Percentiles rank a stretch among this genome's conserved stretches.
phyloP scores from a whole-genome alignment of 2,329 filamentous ascomycete genomes.

The Arachnomyces sp. region DNA sequence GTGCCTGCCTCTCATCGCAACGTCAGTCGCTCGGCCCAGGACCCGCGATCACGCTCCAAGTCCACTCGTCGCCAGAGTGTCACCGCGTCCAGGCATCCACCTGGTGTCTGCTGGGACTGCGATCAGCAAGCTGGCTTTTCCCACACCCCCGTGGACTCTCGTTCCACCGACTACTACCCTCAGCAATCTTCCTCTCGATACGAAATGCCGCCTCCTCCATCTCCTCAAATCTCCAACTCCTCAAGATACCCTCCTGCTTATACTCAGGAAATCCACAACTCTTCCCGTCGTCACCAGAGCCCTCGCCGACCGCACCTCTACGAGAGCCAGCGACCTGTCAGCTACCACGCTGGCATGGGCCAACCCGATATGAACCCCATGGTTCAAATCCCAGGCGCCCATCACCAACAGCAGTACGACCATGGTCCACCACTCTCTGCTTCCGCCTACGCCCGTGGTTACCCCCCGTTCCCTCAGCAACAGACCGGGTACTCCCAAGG shows the following conservation, averaged over 20 bases:
- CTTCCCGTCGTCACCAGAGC: slow-evolving; percentile 21
- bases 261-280: slow-evolving; percentile 25
- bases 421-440: slow-evolving; percentile 30
- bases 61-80: slow-evolving; percentile 13
- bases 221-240: slow-evolving; percentile 17
- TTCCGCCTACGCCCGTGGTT: slow-evolving; percentile 29
- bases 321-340: slow-evolving; percentile 26
- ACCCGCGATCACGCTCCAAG: slow-evolving; percentile 25
- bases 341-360: slow-evolving; percentile 27
- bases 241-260: slow-evolving; percentile 21
- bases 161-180: slow-evolving; percentile 24
- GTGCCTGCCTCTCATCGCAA: slow-evolving; percentile 25
- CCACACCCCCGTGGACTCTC: slow-evolving; percentile 23
- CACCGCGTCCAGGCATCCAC: slow-evolving; percentile 21
- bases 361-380: slow-evolving; percentile 22
- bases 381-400: slow-evolving; percentile 18
- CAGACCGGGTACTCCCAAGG: slow-evolving; percentile 21
- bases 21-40: slow-evolving; percentile 21
- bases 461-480: slow-evolving; percentile 26
- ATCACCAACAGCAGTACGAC: slow-evolving; percentile 19
- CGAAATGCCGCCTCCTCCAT: slow-evolving; percentile 19
- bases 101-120: slow-evolving; percentile 28
- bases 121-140: slow-evolving; percentile 27
- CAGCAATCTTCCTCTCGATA: slow-evolving; percentile 13
- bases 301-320: slow-evolving; percentile 27